Conservation (phyloP, 2,329 filamentous ascomycete species). For the Blastomyces percursus region DNA sequence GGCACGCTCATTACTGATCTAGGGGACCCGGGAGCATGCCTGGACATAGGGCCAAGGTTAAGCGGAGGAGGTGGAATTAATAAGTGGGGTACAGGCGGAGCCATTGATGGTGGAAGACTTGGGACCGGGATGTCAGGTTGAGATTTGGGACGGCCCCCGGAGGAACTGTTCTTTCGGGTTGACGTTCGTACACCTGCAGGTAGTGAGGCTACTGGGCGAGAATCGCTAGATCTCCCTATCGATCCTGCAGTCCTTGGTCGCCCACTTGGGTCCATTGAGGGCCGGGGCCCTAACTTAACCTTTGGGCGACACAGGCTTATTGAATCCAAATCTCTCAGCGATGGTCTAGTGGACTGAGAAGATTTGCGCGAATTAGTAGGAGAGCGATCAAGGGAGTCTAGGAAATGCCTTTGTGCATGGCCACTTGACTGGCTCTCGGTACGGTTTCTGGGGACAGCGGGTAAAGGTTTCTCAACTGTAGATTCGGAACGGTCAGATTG, state of each 20-base stretch:
- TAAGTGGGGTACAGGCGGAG: conserved; percentile 30
- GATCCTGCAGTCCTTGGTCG: conserved; percentile 50
- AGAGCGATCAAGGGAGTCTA: conserved; percentile 29
- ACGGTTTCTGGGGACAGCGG: conserved; percentile 14
- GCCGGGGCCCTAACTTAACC: conserved; percentile 78
- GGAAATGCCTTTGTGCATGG: conserved; percentile 18
- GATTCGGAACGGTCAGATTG: conserved; percentile 4
- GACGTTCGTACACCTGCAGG: conserved; percentile 68
- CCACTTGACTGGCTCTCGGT: conserved; percentile 15
- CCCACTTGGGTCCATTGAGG: conserved; percentile 54
- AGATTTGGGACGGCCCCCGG: conserved; percentile 33
- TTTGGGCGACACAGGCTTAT: conserved; percentile 44
- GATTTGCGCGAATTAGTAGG: conserved; percentile 29
- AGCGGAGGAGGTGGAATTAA: conserved; percentile 29
- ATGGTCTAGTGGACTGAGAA: conserved; percentile 34
- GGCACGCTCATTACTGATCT: conserved; percentile 35
- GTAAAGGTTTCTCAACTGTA: conserved; percentile 9
- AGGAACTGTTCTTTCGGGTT: conserved; percentile 39
- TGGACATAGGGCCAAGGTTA: conserved; percentile 22
- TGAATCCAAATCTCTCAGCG: conserved; percentile 35
- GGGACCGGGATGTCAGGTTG: conserved; percentile 28
- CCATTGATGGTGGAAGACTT: conserved; percentile 20
- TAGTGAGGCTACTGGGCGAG: conserved; percentile 64
- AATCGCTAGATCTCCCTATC: conserved; percentile 35
- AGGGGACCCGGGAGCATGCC: conserved; percentile 24